phyloP scores from a whole-genome alignment of 2,329 filamentous ascomycete species.

The Triangularia setosa region DNA sequence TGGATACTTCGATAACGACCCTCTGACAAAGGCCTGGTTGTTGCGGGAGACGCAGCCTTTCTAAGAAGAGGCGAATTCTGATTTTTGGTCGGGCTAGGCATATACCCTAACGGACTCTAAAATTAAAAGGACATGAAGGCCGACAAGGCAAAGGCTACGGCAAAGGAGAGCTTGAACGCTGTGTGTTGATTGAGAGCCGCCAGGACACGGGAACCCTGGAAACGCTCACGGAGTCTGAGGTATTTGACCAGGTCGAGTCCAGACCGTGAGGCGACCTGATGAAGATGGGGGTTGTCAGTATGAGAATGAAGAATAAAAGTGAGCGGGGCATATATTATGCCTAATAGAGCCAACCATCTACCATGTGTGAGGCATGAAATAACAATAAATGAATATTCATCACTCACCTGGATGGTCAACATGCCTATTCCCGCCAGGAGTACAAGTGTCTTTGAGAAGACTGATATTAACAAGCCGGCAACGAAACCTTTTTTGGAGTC shows the following conservation, averaged over 20 bases:
- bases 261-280: conserved; percentile 41
- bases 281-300: background rate
- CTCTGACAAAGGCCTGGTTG: conserved; percentile 73
- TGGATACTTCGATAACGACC: conserved; percentile 68
- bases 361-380: background rate
- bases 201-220: conserved; percentile 39
- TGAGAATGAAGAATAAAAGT: background rate
- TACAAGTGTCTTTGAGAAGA: conserved; percentile 68
- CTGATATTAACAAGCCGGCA: conserved; percentile 61
- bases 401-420: conserved; percentile 57
- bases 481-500: conserved; percentile 47
- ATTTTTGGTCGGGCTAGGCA: background rate
- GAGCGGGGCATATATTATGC: background rate
- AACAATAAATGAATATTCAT: background rate
- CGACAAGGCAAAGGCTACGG: conserved; percentile 68
- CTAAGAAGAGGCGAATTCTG: conserved; percentile 24
- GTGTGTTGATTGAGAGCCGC: conserved; percentile 54
- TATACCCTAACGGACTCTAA: background rate
- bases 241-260: conserved; percentile 40
- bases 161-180: conserved; percentile 66
- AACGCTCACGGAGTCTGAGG: conserved; percentile 35
- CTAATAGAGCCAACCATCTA: background rate
- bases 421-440: conserved; percentile 63
- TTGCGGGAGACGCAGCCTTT: conserved; percentile 76
- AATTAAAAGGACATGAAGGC: conserved; percentile 52